Percentiles rank a stretch among this genome's conserved stretches.
phyloP scores from a whole-genome alignment of 441 rosid species.

The Erodium moschatum region DNA sequence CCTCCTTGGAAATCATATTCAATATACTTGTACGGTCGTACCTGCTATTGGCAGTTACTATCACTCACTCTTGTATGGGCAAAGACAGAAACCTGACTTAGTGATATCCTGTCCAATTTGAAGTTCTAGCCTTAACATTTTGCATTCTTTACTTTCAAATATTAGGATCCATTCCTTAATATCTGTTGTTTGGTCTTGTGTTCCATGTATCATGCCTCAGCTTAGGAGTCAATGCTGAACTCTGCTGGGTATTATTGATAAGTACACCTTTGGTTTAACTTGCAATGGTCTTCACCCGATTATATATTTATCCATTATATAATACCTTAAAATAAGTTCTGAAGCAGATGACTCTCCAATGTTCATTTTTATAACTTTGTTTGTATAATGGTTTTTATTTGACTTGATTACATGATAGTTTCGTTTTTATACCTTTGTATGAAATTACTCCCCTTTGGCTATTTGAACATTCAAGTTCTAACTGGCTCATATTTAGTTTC shows the following conservation, averaged over 20 bases:
- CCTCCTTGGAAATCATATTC: conserved; percentile 1
- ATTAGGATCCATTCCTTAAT: not conserved
- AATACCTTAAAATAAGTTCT: not conserved
- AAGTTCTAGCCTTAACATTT: not conserved
- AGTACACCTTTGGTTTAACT: not conserved
- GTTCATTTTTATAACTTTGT: no score
- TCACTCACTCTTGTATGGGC: not conserved
- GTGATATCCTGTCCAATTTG: not conserved
- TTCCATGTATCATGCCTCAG: not conserved
- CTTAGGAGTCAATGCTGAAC: not conserved
- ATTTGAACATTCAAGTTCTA: conserved; percentile 1
- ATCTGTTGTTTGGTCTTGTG: not conserved
- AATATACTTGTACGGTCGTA: not conserved
- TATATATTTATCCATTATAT: not conserved
- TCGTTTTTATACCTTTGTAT: not conserved
- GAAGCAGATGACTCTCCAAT: not conserved
- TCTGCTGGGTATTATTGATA: not conserved
- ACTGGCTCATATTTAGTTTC: not conserved
- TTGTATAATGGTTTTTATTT: not conserved
- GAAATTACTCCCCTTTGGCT: not conserved
- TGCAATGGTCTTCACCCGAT: not conserved
- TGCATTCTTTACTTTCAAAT: conserved; percentile 6
- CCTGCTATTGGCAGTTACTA: not conserved
- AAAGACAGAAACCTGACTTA: no score
- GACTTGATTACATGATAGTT: not conserved